phyloP scores from a whole-genome alignment of 352 stramenopile species.

The Hyaloperonospora arabidopsidis region DNA sequence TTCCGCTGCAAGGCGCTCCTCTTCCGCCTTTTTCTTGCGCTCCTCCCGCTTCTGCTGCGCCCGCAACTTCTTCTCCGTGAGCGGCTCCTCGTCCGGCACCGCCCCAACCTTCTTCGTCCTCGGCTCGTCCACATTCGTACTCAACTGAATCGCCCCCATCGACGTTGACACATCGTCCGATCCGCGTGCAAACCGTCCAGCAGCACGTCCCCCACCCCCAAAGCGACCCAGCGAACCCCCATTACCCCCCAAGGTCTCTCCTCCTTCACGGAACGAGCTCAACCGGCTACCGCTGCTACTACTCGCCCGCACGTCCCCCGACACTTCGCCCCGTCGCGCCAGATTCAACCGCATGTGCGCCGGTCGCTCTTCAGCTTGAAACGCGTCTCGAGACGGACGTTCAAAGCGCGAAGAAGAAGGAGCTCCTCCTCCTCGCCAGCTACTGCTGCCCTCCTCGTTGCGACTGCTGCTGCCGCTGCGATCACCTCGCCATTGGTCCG shows the following conservation, averaged over 20 bases:
- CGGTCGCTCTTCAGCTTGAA: slow-evolving; percentile 55
- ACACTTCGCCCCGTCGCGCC: slow-evolving; percentile 33
- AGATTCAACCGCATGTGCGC: slow-evolving; percentile 74
- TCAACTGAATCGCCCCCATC: slow-evolving; percentile 42
- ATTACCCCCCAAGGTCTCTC: slow-evolving; percentile 26
- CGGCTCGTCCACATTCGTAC: slow-evolving; percentile 18
- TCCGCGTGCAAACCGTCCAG: slow-evolving; percentile 16
- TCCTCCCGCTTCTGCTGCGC: slow-evolving; percentile 62
- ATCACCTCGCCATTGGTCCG: slow-evolving; percentile 47
- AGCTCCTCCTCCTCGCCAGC: slow-evolving; percentile 26
- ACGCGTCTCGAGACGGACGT: slow-evolving; percentile 49
- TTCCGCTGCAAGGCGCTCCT: slow-evolving; percentile 55
- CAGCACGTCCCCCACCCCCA: slow-evolving; percentile 14
- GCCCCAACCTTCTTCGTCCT: slow-evolving; percentile 19
- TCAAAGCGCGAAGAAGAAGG: slow-evolving; percentile 55
- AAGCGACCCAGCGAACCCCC: slow-evolving; percentile 27
- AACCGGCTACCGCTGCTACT: slow-evolving; percentile 51
- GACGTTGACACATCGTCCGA: slow-evolving; percentile 30
- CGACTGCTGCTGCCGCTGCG: slow-evolving; percentile 27
- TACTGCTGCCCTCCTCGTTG: slow-evolving; percentile 23
- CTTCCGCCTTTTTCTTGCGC: slow-evolving; percentile 77
- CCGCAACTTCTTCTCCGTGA: slow-evolving; percentile 46
- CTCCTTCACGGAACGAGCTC: slow-evolving; percentile 30
- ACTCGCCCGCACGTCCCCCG: slow-evolving; percentile 26
- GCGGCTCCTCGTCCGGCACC: slow-evolving; percentile 7